A percentile compares a stretch with the other conserved stretches of the same genome.
phyloP scores from a whole-genome alignment of 352 stramenopile genomes.

The Phytopythium montanum region DNA sequence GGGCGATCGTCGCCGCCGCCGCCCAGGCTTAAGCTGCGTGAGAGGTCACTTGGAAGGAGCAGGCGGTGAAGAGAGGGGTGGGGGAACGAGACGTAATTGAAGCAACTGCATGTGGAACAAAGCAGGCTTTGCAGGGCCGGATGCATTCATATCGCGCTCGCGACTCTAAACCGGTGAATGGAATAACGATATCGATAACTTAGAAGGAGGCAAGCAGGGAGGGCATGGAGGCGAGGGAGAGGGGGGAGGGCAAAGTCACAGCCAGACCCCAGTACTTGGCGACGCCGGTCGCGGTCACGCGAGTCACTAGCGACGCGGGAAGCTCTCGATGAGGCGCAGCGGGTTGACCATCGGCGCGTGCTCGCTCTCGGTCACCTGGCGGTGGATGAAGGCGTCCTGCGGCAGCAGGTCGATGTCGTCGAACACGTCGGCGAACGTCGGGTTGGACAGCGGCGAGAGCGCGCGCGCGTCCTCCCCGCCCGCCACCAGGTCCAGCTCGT shows the following conservation, averaged over 20 bases:
- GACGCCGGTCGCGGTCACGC: not conserved
- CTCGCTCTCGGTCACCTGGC: conserved; percentile 18
- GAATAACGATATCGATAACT: conserved; percentile 2
- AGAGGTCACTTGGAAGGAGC: not conserved
- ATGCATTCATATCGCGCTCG: not conserved
- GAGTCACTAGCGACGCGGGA: conserved; percentile 23
- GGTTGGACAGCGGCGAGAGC: conserved; percentile 17
- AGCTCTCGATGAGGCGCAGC: conserved; percentile 32
- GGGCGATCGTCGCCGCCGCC: conserved; percentile 24
- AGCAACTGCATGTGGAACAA: not conserved
- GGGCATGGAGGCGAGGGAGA: not conserved
- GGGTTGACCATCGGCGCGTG: conserved; percentile 9
- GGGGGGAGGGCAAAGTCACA: not conserved
- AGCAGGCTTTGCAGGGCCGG: not conserved
- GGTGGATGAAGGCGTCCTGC: conserved; percentile 57
- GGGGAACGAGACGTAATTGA: not conserved
- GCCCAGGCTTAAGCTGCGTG: conserved; percentile 9
- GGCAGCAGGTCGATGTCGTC: conserved; percentile 43
- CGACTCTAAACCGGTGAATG: not conserved
- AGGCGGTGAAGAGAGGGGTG: not conserved
- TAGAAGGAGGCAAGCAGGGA: not conserved
- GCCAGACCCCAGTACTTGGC: not conserved
- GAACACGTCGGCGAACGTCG: conserved; percentile 51
- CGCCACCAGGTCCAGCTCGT: conserved; percentile 49
- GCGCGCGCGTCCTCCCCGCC: conserved; percentile 3